Evolutionary conservation across 2,329 filamentous ascomycete genomes (phyloP), one percentile per base, ranked within the genome.

Genomic region (Botrytis sinoallii): DNA sequence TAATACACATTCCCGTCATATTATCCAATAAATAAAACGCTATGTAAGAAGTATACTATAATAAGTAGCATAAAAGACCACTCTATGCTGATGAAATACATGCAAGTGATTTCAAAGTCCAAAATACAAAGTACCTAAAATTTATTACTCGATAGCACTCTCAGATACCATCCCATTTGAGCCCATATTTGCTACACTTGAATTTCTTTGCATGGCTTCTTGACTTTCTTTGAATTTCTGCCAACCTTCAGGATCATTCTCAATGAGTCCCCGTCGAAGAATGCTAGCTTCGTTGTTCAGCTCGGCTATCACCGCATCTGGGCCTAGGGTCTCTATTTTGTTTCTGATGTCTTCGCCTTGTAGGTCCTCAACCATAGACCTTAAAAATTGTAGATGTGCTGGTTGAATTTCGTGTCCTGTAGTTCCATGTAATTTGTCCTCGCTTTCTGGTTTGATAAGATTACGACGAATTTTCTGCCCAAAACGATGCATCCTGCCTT

Each of bases 401-500:
- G 78, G 75, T 40, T 76, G 63, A 32, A 77, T 73, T 35, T 80
- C 44, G 16, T 66, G 87, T 75, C 69, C 87, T 83, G 75, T 86
- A 84, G 77, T 88, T 83, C 78, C 75, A 29, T 77, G 75, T 7
- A 64, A 48, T 42, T 77, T 63, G 32, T 78, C 77, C 60, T 78
- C 77, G 4, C 44, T 57, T n/a, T 81, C 77, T 4, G 78, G 75
- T 67, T 85, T 86, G 38, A 92, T 83, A 55, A 92, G 85, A 74
- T 91, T 89, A 60, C 90, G 88, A 32, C 90, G 88, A 63, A 93
- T 84, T 76, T 88, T 86, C 78, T 92, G 90, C 44, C 90, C 89
- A 55, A 93, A 86, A 40, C 91, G 89, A 79, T 92, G 91, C 77
- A 93, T 87, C 46, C 88, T 88, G 46, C 91, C 91, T 86, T 93